Evolutionary conservation across 371 early-diverging fungal species (phyloP).

Genomic region (Choanephora cucurbitarum): DNA sequence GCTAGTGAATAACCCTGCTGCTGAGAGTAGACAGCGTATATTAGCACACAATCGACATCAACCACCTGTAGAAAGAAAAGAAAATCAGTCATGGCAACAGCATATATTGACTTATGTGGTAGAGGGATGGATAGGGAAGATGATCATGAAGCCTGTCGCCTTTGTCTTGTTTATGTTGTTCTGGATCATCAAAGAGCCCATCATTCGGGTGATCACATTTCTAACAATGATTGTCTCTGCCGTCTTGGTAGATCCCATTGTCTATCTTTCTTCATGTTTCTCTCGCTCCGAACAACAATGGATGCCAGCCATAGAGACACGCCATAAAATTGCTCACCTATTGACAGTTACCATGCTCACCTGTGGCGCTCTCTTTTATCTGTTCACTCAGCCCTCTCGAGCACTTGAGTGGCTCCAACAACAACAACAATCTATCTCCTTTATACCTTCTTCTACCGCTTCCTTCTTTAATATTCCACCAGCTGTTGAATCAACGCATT

Average conservation of each 20-base stretch:
- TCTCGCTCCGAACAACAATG: slow-evolving; percentile 1
- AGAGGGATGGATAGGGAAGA: background rate
- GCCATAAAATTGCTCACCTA: background rate
- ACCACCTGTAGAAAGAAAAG: background rate
- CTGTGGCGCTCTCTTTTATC: background rate
- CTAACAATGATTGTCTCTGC: slow-evolving; percentile 23
- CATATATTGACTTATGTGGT: no score
- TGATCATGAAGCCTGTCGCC: slow-evolving; percentile 2
- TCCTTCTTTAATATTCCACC: no score
- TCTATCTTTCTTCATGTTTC: slow-evolving; percentile 4
- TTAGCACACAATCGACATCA: background rate
- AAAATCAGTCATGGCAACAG: background rate
- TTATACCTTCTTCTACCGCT: no score
- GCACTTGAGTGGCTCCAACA: background rate
- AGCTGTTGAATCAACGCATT: no score
- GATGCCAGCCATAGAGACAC: background rate
- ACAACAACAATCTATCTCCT: background rate
- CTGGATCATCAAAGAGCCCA: slow-evolving; percentile 27
- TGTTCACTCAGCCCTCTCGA: background rate
- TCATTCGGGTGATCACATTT: slow-evolving; percentile 20
- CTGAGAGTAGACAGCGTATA: slow-evolving; percentile 2
- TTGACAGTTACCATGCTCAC: background rate
- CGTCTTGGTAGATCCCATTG: slow-evolving; percentile 13
- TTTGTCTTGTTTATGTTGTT: slow-evolving; percentile 28
- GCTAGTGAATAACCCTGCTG: slow-evolving; percentile 13